phyloP scores from a whole-genome alignment of 805 yeast genomes.

The Spathaspora sp. region DNA sequence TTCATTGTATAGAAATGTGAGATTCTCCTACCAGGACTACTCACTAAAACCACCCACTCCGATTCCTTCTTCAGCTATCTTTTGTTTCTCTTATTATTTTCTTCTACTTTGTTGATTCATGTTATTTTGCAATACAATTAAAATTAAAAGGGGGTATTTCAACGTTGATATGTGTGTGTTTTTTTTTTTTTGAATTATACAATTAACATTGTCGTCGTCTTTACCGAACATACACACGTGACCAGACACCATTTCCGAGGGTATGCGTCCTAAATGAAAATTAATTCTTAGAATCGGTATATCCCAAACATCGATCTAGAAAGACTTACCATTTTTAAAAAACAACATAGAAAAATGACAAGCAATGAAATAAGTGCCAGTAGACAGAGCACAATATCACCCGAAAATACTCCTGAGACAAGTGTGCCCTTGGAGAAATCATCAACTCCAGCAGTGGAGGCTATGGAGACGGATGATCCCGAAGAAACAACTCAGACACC shows the following conservation, averaged over 20 bases:
- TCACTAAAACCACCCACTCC: too few species aligned
- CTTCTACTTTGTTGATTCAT: too few species aligned
- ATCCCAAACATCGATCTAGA: background rate
- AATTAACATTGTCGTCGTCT: too few species aligned
- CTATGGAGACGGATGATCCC: conserved; percentile 3
- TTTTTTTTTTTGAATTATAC: too few species aligned
- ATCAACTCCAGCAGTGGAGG: background rate
- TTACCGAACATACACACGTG: background rate
- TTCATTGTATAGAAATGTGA: too few species aligned
- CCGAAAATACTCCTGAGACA: background rate
- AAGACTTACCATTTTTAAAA: too few species aligned
- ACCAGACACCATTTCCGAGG: background rate
- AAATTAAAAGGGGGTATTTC: too few species aligned
- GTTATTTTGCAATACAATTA: too few species aligned
- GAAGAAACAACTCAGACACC: conserved; percentile 8
- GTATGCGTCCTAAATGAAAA: background rate
- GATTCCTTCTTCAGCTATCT: too few species aligned
- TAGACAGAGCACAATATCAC: conserved; percentile 3
- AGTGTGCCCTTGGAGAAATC: background rate
- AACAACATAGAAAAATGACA: background rate
- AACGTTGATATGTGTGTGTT: too few species aligned
- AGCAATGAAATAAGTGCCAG: background rate
- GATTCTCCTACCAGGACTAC: too few species aligned
- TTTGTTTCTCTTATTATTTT: too few species aligned
- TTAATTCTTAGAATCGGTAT: background rate